Evolutionary conservation across 2,329 filamentous ascomycete genomes (phyloP).

Genomic region (Aspergillus spinulosporus): DNA sequence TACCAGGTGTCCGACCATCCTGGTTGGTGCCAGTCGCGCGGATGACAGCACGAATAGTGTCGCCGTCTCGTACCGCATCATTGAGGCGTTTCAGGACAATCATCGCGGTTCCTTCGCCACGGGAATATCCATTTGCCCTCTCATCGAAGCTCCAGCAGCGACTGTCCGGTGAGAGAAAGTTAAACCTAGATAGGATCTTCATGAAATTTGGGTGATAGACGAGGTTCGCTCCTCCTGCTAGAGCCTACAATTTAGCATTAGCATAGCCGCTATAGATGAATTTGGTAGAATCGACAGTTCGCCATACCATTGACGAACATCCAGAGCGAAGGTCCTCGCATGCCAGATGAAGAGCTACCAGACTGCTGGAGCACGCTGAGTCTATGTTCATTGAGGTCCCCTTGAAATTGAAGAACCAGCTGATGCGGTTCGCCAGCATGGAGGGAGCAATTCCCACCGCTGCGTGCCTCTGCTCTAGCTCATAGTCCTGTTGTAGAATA

Average conservation of each 20-base stretch:
- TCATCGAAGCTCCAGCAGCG: conserved; percentile 5
- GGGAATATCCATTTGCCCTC: conserved; percentile 8
- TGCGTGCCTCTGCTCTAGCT: not conserved
- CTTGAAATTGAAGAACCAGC: conserved; percentile 39
- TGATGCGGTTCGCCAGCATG: conserved; percentile 44
- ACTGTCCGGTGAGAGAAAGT: not conserved
- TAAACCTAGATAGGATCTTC: not conserved
- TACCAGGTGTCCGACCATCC: conserved; percentile 25
- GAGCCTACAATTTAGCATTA: not conserved
- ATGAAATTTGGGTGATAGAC: not conserved
- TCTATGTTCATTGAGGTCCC: conserved; percentile 48
- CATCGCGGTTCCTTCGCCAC: conserved; percentile 10
- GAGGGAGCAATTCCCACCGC: conserved; percentile 28
- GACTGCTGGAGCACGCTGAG: conserved; percentile 49
- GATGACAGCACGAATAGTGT: conserved; percentile 10
- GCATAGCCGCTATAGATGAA: too few relatives aligned
- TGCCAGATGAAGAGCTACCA: conserved; percentile 41
- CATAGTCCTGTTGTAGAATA: not conserved
- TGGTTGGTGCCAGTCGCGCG: conserved; percentile 22
- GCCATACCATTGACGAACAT: not conserved
- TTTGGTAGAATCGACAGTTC: not conserved
- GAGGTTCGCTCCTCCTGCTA: not conserved
- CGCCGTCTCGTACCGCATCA: not conserved
- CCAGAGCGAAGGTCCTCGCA: not conserved
- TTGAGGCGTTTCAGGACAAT: conserved; percentile 8